Percentiles rank a stretch among this genome's conserved stretches.
Conservation (phyloP, 208 protist species). For the Entamoeba dispar region DNA sequence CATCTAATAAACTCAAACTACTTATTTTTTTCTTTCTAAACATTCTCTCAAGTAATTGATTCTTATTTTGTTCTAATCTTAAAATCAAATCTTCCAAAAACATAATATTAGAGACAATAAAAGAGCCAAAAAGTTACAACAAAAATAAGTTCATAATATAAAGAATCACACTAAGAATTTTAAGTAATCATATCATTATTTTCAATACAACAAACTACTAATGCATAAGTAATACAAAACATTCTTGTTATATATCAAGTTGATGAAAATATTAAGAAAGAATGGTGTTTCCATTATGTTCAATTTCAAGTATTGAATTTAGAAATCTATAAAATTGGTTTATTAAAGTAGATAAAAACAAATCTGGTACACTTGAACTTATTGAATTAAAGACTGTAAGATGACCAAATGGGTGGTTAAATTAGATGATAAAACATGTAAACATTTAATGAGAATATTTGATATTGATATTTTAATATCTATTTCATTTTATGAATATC, state of each 20-base stretch:
- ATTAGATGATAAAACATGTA: not conserved
- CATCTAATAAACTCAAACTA: too few relatives aligned
- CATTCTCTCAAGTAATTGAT: too few relatives aligned
- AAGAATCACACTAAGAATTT: too few relatives aligned
- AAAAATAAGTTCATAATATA: too few relatives aligned
- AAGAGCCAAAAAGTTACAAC: too few relatives aligned
- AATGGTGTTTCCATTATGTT: not conserved
- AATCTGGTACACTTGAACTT: not conserved
- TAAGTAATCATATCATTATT: not conserved
- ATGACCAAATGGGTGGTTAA: not conserved
- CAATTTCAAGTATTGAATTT: not conserved
- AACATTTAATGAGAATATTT: not conserved
- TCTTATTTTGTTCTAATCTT: too few relatives aligned
- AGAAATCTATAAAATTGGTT: not conserved
- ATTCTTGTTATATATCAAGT: not conserved
- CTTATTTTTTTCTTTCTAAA: too few relatives aligned
- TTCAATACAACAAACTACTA: not conserved
- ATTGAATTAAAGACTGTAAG: not conserved
- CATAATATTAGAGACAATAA: too few relatives aligned
- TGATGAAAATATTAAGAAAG: not conserved
- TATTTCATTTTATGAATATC: not conserved
- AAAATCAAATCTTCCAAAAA: too few relatives aligned
- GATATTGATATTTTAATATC: not conserved
- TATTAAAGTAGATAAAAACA: not conserved
- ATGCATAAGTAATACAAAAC: not conserved